These are phyloP conservation scores for Neolentinus lepideus DNA, from an alignment of 1,284 basidiomycete species.

Conservation along the genomic window DNA sequence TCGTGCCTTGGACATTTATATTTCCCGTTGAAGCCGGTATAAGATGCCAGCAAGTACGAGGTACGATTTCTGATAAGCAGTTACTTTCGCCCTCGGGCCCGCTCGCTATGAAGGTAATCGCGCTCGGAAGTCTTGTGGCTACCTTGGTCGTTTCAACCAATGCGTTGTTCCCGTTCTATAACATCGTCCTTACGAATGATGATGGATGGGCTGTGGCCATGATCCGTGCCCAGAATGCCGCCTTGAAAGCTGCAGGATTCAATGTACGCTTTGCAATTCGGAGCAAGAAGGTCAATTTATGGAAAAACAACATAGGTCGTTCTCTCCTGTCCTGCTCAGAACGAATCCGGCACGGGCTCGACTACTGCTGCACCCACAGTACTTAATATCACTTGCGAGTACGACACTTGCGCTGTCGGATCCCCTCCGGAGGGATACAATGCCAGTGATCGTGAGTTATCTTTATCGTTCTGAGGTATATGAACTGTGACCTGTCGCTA, in stretches of 20 bases:
- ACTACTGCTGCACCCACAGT: conserved; percentile 15
- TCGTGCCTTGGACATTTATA: too few species aligned
- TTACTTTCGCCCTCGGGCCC: too few species aligned
- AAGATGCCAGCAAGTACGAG: too few species aligned
- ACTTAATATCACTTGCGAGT: conserved; percentile 29
- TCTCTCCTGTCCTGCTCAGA: conserved; percentile 33
- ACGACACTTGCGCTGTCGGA: conserved; percentile 29
- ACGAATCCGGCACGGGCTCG: conserved; percentile 36
- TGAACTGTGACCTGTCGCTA: not conserved
- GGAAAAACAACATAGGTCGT: conserved; percentile 23
- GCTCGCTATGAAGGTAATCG: not conserved
- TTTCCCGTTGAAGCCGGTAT: too few species aligned
- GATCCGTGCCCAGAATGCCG: conserved; percentile 35
- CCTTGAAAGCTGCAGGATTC: conserved; percentile 31
- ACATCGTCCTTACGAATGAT: conserved; percentile 33
- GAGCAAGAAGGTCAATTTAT: too few species aligned
- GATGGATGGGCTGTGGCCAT: conserved; percentile 48
- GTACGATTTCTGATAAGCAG: too few species aligned
- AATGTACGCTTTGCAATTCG: conserved; percentile 26
- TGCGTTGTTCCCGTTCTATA: too few species aligned
- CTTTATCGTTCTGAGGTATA: not conserved
- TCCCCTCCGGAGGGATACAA: conserved; percentile 36
- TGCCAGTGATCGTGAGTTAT: conserved; percentile 30
- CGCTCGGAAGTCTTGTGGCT: too few species aligned
- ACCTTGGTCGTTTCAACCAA: too few species aligned